A percentile compares a stretch with the other conserved stretches of the same genome.
These are phyloP conservation scores for Metschnikowia lachancei DNA, from an alignment of 805 yeast species.

Conservation along the genomic window DNA sequence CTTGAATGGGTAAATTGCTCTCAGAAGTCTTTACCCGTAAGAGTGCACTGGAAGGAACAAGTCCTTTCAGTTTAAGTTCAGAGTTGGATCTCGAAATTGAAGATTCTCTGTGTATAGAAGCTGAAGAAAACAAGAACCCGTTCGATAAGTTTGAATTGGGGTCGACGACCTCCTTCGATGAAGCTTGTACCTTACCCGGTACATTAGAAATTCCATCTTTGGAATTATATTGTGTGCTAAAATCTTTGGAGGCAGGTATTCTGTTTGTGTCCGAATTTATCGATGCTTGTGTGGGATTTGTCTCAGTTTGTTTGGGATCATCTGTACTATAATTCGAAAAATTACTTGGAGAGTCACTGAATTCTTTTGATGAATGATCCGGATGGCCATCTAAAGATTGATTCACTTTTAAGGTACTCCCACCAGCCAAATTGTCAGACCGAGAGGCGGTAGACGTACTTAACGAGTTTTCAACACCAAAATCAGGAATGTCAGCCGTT, in stretches of 20 bases:
- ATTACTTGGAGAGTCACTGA: constrained; percentile 4
- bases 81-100: constrained; percentile 19
- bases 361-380: not conserved
- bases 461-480: not conserved
- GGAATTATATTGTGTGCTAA: not conserved
- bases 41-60: constrained; percentile 16
- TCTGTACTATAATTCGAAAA: constrained; percentile 9
- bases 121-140: not conserved
- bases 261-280: not conserved
- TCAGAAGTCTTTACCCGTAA: constrained; percentile 9
- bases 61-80: constrained; percentile 16
- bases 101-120: constrained; percentile 1
- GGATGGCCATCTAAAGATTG: not conserved
- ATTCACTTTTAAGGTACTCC: not conserved
- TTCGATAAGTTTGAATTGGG: not conserved
- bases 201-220: not conserved
- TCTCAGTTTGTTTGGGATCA: constrained; percentile 1
- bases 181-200: not conserved
- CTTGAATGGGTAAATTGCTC: constrained; percentile 2
- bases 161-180: not conserved
- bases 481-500: not conserved
- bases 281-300: constrained; percentile 5
- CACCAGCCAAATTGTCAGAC: not conserved
- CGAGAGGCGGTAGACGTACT: not conserved
- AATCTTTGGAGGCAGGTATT: not conserved